Percentiles rank a stretch among this genome's conserved stretches.
Conservation (phyloP, 2,329 filamentous ascomycete genomes). For the Paraconiothyrium sp. region DNA sequence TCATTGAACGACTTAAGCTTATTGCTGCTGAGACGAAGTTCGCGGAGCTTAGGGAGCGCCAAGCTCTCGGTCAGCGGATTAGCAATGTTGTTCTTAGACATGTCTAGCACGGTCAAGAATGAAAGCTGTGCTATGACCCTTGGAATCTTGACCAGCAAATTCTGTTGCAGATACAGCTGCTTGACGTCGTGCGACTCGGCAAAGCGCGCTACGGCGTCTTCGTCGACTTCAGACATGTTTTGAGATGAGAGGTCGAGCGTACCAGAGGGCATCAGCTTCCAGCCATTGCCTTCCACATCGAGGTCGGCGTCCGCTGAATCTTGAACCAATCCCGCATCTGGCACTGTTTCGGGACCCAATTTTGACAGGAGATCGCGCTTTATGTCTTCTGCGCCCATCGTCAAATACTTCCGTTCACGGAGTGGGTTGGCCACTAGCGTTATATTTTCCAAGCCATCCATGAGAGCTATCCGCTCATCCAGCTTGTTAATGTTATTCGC, state of each 20-base stretch:
- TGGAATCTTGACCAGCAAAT: constrained; percentile 76
- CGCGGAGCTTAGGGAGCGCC: constrained; percentile 76
- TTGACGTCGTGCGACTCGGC: constrained; percentile 59
- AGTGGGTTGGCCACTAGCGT: constrained; percentile 89
- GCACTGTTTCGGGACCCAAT: constrained; percentile 62
- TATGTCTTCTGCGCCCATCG: constrained; percentile 80
- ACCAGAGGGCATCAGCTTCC: constrained; percentile 47
- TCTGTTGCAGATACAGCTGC: constrained; percentile 77
- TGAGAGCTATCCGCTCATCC: constrained; percentile 78
- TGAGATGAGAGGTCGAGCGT: constrained; percentile 56
- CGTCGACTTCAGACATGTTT: constrained; percentile 50
- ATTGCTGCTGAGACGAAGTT: constrained; percentile 79
- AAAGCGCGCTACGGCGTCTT: constrained; percentile 52
- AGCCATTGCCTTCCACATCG: constrained; percentile 25
- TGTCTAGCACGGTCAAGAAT: constrained; percentile 74
- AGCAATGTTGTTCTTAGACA: constrained; percentile 80
- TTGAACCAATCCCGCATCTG: constrained; percentile 14
- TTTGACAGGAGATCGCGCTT: constrained; percentile 76
- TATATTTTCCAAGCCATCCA: constrained; percentile 80
- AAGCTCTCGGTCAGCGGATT: constrained; percentile 57
- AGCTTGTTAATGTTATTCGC: constrained; percentile 83
- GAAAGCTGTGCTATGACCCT: constrained; percentile 73
- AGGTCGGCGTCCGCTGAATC: constrained; percentile 17
- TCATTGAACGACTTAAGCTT: constrained; percentile 73
- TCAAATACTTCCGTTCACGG: constrained; percentile 84